Conservation (phyloP, 2,329 filamentous ascomycete species). For the Ophiostoma triangulosporum region DNA sequence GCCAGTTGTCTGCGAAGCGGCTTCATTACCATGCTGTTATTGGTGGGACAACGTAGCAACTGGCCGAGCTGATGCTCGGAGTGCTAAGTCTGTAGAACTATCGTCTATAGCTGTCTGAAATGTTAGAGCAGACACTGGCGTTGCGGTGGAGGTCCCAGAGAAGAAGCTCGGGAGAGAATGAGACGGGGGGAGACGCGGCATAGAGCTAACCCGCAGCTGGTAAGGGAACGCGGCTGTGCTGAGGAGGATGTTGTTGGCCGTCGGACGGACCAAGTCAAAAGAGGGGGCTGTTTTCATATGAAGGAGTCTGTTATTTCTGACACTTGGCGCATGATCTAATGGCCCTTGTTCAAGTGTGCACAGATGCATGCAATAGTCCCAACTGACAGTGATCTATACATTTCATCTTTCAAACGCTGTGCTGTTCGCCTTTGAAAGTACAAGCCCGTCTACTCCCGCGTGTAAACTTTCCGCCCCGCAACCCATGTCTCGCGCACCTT, state of each 20-base stretch:
- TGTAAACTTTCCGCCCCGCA: constrained; percentile 39
- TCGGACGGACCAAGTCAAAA: too few species aligned
- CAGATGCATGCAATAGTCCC: too few species aligned
- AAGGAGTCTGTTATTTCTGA: too few species aligned
- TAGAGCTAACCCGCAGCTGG: neutral
- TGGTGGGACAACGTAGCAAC: neutral
- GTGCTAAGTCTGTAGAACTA: neutral
- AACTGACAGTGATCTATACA: too few species aligned
- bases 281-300: too few species aligned
- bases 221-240: neutral
- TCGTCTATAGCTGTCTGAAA: too few species aligned
- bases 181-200: neutral
- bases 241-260: neutral
- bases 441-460: constrained; percentile 13
- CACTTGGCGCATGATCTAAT: too few species aligned
- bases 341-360: too few species aligned
- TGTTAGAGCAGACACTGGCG: too few species aligned
- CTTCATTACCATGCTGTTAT: neutral
- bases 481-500: constrained; percentile 57
- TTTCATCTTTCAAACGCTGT: too few species aligned
- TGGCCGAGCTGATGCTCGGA: neutral
- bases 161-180: neutral
- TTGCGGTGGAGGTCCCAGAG: neutral
- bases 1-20: too few species aligned
- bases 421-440: too few species aligned